These are phyloP conservation scores for Amesomyces nigricolor DNA, from an alignment of 2,329 filamentous ascomycete species.

Conservation along the genomic window DNA sequence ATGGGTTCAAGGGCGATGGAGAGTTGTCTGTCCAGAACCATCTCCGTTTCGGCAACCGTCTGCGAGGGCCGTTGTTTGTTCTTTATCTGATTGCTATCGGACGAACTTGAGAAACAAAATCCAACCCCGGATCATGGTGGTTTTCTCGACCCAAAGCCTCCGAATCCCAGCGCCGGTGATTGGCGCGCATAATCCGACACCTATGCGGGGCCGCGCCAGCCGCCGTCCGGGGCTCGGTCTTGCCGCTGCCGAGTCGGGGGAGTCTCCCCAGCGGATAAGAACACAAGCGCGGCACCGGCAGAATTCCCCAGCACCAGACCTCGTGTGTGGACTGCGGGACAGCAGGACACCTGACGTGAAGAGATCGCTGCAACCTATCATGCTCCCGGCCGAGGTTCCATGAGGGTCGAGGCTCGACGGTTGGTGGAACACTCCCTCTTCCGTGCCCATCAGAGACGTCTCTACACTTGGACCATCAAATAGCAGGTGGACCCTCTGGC, in stretches of 20 bases:
- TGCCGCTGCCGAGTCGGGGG: conserved; percentile 14
- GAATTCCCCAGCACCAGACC: background rate
- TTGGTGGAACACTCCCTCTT: conserved; percentile 8
- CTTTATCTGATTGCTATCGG: background rate
- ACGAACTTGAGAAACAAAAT: background rate
- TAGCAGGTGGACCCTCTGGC: background rate
- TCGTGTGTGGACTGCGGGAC: conserved; percentile 1
- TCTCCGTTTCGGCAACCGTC: background rate
- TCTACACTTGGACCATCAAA: background rate
- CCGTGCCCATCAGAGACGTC: conserved; percentile 7
- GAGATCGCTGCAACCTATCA: background rate
- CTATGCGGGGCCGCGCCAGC: background rate
- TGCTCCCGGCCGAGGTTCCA: background rate
- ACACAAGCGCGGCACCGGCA: background rate
- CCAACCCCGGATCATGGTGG: background rate
- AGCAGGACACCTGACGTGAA: conserved; percentile 6
- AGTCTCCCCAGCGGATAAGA: background rate
- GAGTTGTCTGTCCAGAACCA: no score
- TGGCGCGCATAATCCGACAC: conserved; percentile 9
- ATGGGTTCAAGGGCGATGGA: no score
- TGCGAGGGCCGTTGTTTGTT: background rate
- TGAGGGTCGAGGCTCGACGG: conserved; percentile 7
- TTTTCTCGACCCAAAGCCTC: background rate
- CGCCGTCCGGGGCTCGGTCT: conserved; percentile 15
- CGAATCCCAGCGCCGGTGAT: conserved; percentile 1